These are phyloP conservation scores for Sicyos baderoa DNA, from an alignment of 306 rosid genomes.

Conservation along the genomic window DNA sequence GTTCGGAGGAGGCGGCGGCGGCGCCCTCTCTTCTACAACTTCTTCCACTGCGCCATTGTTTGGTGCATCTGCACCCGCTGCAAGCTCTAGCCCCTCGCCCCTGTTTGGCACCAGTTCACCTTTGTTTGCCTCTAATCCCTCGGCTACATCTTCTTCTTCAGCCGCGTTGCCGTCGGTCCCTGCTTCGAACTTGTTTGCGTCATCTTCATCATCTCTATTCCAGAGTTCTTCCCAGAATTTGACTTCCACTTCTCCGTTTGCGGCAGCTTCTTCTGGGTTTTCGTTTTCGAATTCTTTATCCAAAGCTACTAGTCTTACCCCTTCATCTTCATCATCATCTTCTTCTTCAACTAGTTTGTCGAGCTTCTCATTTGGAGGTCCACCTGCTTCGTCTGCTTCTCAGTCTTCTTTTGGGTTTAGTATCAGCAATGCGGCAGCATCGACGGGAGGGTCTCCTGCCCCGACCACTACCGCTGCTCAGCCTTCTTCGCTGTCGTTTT, in stretches of 20 bases:
- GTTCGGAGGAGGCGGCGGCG: not conserved
- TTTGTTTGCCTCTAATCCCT: constrained; percentile 17
- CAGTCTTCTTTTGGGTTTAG: constrained; percentile 40
- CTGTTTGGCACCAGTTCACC: constrained; percentile 21
- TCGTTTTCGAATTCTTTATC: constrained; percentile 30
- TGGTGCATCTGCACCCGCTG: constrained; percentile 13
- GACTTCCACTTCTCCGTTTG: constrained; percentile 27
- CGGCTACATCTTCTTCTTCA: constrained; percentile 20
- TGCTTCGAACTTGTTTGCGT: constrained; percentile 18
- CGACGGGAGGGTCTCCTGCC: constrained; percentile 23
- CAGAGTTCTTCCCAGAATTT: constrained; percentile 29
- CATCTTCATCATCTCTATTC: constrained; percentile 29
- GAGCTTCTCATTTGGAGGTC: constrained; percentile 43
- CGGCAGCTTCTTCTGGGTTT: constrained; percentile 31
- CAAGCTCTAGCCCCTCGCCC: constrained; percentile 6
- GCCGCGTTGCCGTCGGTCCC: not conserved
- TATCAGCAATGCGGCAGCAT: constrained; percentile 31
- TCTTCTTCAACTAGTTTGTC: constrained; percentile 35
- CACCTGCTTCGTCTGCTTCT: constrained; percentile 37
- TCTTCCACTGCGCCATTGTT: constrained; percentile 12
- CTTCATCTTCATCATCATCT: constrained; percentile 27
- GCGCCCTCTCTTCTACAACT: not conserved
- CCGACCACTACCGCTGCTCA: constrained; percentile 31
- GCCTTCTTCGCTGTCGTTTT: constrained; percentile 35
- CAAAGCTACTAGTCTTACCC: constrained; percentile 29